Conservation (phyloP, 106 monocot genomes). For the Posidonia australis region DNA sequence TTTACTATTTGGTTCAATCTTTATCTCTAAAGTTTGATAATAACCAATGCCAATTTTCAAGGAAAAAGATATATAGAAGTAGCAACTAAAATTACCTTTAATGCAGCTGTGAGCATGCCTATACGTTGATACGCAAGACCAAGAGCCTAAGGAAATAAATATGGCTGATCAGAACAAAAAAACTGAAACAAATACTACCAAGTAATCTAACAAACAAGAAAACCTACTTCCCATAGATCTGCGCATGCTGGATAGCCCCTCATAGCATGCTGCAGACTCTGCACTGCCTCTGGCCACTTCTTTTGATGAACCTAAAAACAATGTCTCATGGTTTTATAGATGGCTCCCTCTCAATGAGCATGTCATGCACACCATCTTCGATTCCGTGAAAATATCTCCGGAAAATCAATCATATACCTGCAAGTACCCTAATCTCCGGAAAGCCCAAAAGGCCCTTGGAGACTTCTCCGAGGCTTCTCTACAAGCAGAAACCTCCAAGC, state of each 20-base stretch:
- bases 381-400: no score
- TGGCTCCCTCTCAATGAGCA: neutral
- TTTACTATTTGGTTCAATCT: neutral
- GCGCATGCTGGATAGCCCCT: constrained; percentile 75
- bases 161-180: neutral
- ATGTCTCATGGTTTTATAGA: neutral
- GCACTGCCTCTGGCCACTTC: constrained; percentile 83
- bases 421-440: constrained; percentile 76
- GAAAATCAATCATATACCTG: constrained; percentile 27
- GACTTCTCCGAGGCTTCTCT: constrained; percentile 74
- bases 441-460: constrained; percentile 91
- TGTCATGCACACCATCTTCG: neutral
- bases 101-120: constrained; percentile 90
- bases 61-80: neutral
- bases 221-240: constrained; percentile 85
- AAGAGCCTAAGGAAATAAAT: constrained; percentile 43
- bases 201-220: neutral
- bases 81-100: constrained; percentile 50
- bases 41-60: neutral
- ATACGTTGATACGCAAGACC: constrained; percentile 78
- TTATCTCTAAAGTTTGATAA: neutral
- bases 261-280: constrained; percentile 84
- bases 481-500: constrained; percentile 69
- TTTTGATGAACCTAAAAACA: constrained; percentile 53
- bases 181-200: neutral